A percentile compares a stretch with the other conserved stretches of the same genome.
Evolutionary conservation across 805 yeast genomes (phyloP).

Genomic region (Metschnikowia kunwiensis): DNA sequence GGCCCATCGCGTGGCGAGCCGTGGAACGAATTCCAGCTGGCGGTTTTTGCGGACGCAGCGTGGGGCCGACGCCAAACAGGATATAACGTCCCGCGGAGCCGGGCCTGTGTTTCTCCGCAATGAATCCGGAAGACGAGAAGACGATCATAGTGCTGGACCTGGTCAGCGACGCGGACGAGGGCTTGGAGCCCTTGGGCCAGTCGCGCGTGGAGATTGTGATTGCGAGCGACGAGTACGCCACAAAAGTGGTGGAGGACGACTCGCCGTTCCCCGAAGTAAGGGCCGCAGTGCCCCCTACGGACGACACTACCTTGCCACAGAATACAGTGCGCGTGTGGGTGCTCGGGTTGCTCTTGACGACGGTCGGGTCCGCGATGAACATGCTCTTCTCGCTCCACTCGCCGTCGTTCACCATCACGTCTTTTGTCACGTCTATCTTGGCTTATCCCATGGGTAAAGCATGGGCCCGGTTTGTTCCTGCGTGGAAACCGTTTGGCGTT

Average conservation of each 20-base stretch:
- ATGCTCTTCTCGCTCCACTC: conserved; percentile 26
- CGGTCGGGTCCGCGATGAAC: conserved; percentile 28
- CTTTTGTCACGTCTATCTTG: conserved; percentile 25
- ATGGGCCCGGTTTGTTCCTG: conserved; percentile 18
- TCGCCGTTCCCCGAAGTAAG: conserved; percentile 26
- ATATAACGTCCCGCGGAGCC: too few species aligned
- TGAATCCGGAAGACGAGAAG: conserved; percentile 7
- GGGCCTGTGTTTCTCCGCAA: not conserved
- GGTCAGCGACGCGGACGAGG: conserved; percentile 3
- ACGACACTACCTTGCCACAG: conserved; percentile 18
- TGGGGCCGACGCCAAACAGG: too few species aligned
- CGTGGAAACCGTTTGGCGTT: conserved; percentile 13
- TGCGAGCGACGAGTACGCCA: conserved; percentile 1
- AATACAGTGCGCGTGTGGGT: conserved; percentile 23
- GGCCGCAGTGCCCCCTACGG: conserved; percentile 21
- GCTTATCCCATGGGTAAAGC: conserved; percentile 24
- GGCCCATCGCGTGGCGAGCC: too few species aligned
- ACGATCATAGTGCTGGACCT: conserved; percentile 4
- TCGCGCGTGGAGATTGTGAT: not conserved
- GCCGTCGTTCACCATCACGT: conserved; percentile 24
- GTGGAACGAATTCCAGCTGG: too few species aligned
- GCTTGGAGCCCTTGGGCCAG: not conserved
- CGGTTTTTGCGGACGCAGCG: too few species aligned
- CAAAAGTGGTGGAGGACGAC: conserved; percentile 4
- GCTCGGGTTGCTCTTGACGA: conserved; percentile 19